These are phyloP conservation scores for Candida glucosophila DNA, from an alignment of 1,139 yeast species.

Conservation along the genomic window DNA sequence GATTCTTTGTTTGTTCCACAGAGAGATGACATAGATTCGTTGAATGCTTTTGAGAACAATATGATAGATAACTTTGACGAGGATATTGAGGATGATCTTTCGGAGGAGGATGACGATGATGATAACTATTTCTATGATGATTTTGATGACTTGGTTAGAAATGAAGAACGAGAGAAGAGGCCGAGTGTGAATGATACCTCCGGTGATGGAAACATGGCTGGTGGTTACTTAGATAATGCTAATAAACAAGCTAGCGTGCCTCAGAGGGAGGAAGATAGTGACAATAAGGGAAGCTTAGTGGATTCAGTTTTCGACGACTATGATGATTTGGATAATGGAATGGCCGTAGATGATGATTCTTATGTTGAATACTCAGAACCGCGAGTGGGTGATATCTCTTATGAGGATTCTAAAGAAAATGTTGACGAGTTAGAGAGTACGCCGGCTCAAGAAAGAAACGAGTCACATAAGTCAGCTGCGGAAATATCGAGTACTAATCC, in stretches of 20 bases:
- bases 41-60: conserved; percentile 3
- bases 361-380: neutral
- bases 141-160: conserved; percentile 24
- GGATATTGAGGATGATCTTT: conserved; percentile 27
- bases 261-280: neutral
- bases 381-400: too few relatives aligned
- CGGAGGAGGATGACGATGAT: conserved; percentile 31
- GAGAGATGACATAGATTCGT: conserved; percentile 5
- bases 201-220: neutral
- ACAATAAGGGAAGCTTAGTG: neutral
- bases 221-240: neutral
- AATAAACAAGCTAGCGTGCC: neutral
- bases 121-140: conserved; percentile 33
- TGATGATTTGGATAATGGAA: neutral
- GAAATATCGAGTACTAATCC: conserved; percentile 20
- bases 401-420: too few relatives aligned
- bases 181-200: conserved; percentile 1
- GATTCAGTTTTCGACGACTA: conserved; percentile 1
- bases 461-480: conserved; percentile 11
- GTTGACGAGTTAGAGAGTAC: too few relatives aligned
- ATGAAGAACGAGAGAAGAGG: conserved; percentile 4
- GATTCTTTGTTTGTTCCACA: conserved; percentile 5
- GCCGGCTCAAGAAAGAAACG: conserved; percentile 1
- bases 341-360: neutral
- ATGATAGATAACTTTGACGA: conserved; percentile 26